Base-by-base conservation (phyloP, 2,329 filamentous ascomycete genomes). In the Tolypocladium cylindrosporum region DNA sequence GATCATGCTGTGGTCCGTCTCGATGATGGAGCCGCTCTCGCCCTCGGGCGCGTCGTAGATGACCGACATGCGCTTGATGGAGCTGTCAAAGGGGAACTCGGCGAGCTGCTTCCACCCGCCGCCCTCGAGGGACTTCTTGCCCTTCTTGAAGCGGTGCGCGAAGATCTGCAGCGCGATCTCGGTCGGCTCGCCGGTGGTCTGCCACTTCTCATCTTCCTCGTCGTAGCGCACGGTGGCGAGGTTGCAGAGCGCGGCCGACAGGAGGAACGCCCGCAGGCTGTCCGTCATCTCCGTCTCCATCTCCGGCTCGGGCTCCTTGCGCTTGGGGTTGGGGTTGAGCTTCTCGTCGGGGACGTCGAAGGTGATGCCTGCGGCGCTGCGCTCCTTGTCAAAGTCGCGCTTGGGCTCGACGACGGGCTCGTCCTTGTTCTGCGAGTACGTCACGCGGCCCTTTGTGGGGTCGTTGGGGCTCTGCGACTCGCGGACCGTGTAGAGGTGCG, bases 131-230 rank as follows among this genome's bases (percentile, higher is more conserved):
- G 69, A 66, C 65, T 80, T 81, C 69, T 83, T 84, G 45, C 82
- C 81, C 31, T 75, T 75, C 52, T 79, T 75, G 68, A 91, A 90
- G 43, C 88, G 84, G 64, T 85, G 82, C 2, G 88, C 81, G 64
- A 91, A 88, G 9, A 91, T 86, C 63, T 90, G 87, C 7, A 91
- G 80, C 1, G 89, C 88, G 63, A 91, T 87, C 66, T 91, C 88
- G 1, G 88, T 91, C 0, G 87, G 86, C 66, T 89, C 86, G 14
- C 86, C 87, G 14, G 83, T 83, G 1, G 85, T 84, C 65, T 84
- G 79, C 87, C 87, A 90, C 61, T 76, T 75, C 36, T 75, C 72
- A 36, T 80, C 76, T n/a, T 78, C 75, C 0, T 81, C 74, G 52
- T 82, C 80, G 57, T 76, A 78, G 50, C 80, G 75, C 13, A 84